Evolutionary conservation across 1,284 basidiomycete species (phyloP), one percentile per base, ranked within the genome.

Genomic region (Naganishia albida): DNA sequence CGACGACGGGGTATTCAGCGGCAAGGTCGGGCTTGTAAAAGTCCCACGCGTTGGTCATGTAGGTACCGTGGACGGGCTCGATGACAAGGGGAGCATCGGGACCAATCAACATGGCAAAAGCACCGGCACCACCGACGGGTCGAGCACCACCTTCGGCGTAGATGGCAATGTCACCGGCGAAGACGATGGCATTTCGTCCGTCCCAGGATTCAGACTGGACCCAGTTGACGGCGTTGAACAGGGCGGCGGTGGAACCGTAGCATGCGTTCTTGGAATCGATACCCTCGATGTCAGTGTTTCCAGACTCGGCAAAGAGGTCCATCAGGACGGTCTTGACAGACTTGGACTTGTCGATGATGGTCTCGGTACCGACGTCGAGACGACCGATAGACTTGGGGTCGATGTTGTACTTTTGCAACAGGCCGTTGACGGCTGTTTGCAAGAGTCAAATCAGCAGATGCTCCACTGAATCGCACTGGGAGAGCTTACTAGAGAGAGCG

Each of bases 341-440:
- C 82, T 99, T 99, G 69, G 93, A 95, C 83, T 99, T 99, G 87
- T 99, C 95, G 73, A 99, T 97, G 81, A 99, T 91, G 62, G 96
- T 98, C 81, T 99, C 96, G 38, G 96, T 99, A 67, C 95, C 95
- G 71, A 99, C 93, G 72, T 99, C 95, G 67, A 99, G 87, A 72
- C 95, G 93, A 67, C 95, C 95, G 77, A 99, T 95, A 65, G 90
- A 92, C 75, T 86, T 88, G 69, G 95, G 94, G 83, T 98, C 93
- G 74, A 99, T 86, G 82, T 93, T 88, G 86, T 90, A 96, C 81
- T 96, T 98, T 76, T 91, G 85, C 70, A 99, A 84, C 46, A 99
- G 87, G 70, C 88, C 88, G 67, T 86, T 85, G 70, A 93, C 91
- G 72, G 88, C 91, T 91, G 70, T 13, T 3, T 39, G 49, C 13